Base-by-base conservation (phyloP, 148 eudicot genomes). In the Diospyros lotus region DNA sequence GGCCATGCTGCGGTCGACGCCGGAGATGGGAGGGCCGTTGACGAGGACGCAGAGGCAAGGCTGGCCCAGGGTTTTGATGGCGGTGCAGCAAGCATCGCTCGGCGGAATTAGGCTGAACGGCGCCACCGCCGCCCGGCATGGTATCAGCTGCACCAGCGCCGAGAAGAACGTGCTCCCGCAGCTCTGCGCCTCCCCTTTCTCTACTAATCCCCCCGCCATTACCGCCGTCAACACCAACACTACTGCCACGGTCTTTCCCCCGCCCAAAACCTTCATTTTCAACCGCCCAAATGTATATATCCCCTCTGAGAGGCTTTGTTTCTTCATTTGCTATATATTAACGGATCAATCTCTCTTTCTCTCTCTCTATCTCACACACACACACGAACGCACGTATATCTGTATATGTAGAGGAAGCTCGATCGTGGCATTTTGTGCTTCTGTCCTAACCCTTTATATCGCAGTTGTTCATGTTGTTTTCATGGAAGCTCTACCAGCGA, bases 1-100 rank as follows among this genome's bases (percentile, higher is more conserved):
- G 51, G 97, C 97, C 97, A 94, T 89, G 88, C 70, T 82, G n/a
- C 93, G 88, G 78, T 94, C 98, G 60, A 94, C 93, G 7, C 98
- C 97, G 6, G 97, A 75, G 53, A 94, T 88, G 3, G 93, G 93
- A 66, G 98, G 98, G 73, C 98, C 98, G 50, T 85, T 91, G 53
- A 90, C 85, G 18, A 94, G 95, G 63, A 91, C 91, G 72, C 98
- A 91, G 44, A 94, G 76, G 69, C 97, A 94, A 42, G 97, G 89
- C 87, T 94, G 98, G 10, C 97, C 98, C 2, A 92, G 85, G 61
- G 81, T 76, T 78, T 71, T 90, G 83, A 92, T 45, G 38, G 97
- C 87, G 15, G 79, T 84, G 76, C 98, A 94, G 83, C 98, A 94
- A 11, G 89, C 83, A n/a, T 86, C 93, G n/a, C 78, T 90, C 9